Evolutionary conservation across 805 yeast genomes (phyloP), one percentile per base, ranked within the genome.

Genomic region (Blastobotrys robertii): DNA sequence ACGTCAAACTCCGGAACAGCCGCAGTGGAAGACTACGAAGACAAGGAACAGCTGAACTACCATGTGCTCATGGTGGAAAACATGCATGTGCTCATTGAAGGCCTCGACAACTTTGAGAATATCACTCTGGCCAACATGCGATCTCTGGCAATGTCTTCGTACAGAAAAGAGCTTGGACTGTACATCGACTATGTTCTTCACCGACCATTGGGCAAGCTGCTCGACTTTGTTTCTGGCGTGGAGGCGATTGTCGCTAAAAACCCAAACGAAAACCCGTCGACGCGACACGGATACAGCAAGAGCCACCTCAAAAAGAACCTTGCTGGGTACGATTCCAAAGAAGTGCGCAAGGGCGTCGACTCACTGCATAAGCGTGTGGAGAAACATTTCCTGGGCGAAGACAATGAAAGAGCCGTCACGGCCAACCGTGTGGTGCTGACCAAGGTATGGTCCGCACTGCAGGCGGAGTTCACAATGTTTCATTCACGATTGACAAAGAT

Each of bases 391-490:
- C 43, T 46, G 2, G 51, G 47, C 1, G 60, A 52, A 30, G 60
- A 59, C 4, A 59, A 51, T 31, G 62, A 60, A 5, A 49, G 50
- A 15, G 56, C 60, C 10, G 46, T 50, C 3, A 56, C 49, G 42
- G 65, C 30, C 69, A 67, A 45, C 63, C 70, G 67, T 38, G 76
- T 71, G 37, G 57, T 84, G 34, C 62, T 78, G 33, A 77, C 73
- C 32, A 74, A 72, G 53, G 69, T 85, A 44, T 81, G 95, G 92
- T 66, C 70, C 11, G 77, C 82, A 13, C 63, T 84, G 45, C 85
- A 81, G 50, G 77, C 76, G 14, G 76, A 77, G 48, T 79, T 78
- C 50, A 72, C 74, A 14, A 67, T 71, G 5, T 65, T 76, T 19
- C 76, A 80, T 50, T 62, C 71, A 48, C 70, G 76, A 38, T 62